phyloP scores from a whole-genome alignment of 179 eudicot species.

The Vitellaria paradoxa region DNA sequence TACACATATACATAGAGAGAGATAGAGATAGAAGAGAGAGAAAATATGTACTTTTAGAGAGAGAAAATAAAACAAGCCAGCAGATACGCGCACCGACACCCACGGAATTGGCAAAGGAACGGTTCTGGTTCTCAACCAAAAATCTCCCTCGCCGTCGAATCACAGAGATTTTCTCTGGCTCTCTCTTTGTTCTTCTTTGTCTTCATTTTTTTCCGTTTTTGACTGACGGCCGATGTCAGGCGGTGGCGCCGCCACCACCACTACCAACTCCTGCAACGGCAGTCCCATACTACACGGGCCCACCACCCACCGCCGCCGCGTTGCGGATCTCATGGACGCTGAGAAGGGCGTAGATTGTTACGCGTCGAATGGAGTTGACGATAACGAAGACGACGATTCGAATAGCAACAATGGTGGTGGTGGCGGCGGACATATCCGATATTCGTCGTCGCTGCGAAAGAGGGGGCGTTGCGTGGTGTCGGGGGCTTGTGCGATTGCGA shows the following conservation, averaged over 20 bases:
- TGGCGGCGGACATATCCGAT: conserved; percentile 3
- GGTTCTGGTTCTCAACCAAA: background rate
- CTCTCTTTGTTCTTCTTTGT: background rate
- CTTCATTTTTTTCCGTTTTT: background rate
- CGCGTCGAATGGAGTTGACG: background rate
- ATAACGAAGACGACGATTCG: background rate
- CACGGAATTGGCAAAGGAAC: background rate
- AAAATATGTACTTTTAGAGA: background rate
- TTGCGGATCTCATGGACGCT: conserved; percentile 21
- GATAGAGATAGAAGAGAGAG: background rate
- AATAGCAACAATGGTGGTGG: background rate
- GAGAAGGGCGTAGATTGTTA: conserved; percentile 15
- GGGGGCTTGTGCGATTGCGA: conserved; percentile 5
- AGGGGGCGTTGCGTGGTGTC: conserved; percentile 25
- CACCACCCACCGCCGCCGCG: conserved; percentile 37
- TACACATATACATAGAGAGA: background rate
- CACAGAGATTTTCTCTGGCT: background rate
- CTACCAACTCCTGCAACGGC: conserved; percentile 25
- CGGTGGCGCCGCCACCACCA: conserved; percentile 31
- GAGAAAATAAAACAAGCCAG: background rate
- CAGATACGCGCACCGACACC: background rate
- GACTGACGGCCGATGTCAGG: conserved; percentile 27
- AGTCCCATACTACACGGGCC: conserved; percentile 23
- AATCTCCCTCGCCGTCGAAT: background rate
- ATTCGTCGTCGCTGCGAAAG: conserved; percentile 17